phyloP scores from a whole-genome alignment of 2,329 filamentous ascomycete genomes.

The Aspergillus fumigatus region DNA sequence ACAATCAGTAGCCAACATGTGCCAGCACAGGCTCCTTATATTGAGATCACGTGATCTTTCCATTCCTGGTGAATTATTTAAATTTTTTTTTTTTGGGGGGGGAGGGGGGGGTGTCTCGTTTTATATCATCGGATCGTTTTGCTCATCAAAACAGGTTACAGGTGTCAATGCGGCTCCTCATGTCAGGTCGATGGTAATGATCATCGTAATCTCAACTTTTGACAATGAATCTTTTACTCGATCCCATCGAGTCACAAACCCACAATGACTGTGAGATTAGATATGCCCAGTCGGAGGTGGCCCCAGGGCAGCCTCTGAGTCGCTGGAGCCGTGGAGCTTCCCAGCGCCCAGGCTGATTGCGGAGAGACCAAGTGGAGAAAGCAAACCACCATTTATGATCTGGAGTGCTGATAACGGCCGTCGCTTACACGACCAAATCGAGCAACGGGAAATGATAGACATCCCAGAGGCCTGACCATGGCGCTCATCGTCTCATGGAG shows the following conservation, averaged over 20 bases:
- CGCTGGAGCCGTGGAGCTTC: neutral
- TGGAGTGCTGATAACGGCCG: slow-evolving; percentile 21
- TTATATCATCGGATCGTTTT: too few species aligned
- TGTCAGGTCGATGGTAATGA: neutral
- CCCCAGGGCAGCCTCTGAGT: slow-evolving; percentile 3
- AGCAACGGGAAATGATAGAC: slow-evolving; percentile 17
- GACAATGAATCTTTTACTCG: slow-evolving; percentile 26
- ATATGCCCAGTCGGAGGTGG: slow-evolving; percentile 13
- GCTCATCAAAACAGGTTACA: too few species aligned
- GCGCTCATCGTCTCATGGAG: neutral
- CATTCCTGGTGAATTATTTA: too few species aligned
- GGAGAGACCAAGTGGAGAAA: slow-evolving; percentile 17
- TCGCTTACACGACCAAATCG: slow-evolving; percentile 19
- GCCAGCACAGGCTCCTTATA: too few species aligned
- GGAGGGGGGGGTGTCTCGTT: too few species aligned
- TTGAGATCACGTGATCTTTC: too few species aligned
- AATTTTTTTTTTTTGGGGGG: too few species aligned
- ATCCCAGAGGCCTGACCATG: neutral
- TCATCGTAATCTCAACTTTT: slow-evolving; percentile 4
- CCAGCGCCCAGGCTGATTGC: slow-evolving; percentile 8
- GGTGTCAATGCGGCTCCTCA: neutral
- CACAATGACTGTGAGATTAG: slow-evolving; percentile 12
- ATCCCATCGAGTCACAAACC: slow-evolving; percentile 31
- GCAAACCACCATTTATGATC: neutral
- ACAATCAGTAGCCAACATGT: neutral